Percentiles rank a stretch among this genome's conserved stretches.
Evolutionary conservation across 2,329 filamentous ascomycete species (phyloP).

Genomic region (Cytospora leucostoma): DNA sequence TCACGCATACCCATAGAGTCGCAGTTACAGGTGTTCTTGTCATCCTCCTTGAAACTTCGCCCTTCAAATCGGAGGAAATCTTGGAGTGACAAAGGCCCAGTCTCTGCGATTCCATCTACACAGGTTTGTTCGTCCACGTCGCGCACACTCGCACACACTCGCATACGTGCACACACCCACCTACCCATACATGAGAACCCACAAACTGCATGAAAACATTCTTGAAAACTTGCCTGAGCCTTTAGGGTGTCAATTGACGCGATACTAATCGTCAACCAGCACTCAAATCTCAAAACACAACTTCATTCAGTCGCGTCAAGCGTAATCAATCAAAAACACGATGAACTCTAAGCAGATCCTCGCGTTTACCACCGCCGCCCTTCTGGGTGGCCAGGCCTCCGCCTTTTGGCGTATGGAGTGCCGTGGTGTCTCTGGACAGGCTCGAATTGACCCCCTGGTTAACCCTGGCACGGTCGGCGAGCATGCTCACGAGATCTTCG

Average conservation of each 20-base stretch:
- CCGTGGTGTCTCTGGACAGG: constrained; percentile 67
- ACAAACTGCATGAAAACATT: background rate
- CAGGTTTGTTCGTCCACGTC: constrained; percentile 7
- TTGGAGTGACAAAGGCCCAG: background rate
- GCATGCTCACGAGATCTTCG: constrained; percentile 76
- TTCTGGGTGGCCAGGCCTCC: constrained; percentile 38
- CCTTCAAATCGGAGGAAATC: background rate
- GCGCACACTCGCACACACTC: background rate
- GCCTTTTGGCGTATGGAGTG: constrained; percentile 94
- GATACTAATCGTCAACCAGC: constrained; percentile 10
- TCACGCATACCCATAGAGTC: background rate
- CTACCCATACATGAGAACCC: background rate
- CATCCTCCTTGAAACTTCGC: background rate
- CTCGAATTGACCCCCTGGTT: constrained; percentile 77
- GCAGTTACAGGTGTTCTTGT: background rate
- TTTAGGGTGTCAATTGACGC: background rate
- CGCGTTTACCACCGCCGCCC: constrained; percentile 12
- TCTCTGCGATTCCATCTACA: background rate
- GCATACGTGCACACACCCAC: no score
- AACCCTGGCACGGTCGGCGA: constrained; percentile 57
- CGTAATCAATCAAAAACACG: constrained; percentile 6
- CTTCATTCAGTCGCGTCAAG: constrained; percentile 7
- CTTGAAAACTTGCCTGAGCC: background rate
- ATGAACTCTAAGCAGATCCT: constrained; percentile 24
- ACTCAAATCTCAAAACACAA: background rate